phyloP scores from a whole-genome alignment of 225 moss, liverwort and hornwort species.

The Takakia lepidozioides region DNA sequence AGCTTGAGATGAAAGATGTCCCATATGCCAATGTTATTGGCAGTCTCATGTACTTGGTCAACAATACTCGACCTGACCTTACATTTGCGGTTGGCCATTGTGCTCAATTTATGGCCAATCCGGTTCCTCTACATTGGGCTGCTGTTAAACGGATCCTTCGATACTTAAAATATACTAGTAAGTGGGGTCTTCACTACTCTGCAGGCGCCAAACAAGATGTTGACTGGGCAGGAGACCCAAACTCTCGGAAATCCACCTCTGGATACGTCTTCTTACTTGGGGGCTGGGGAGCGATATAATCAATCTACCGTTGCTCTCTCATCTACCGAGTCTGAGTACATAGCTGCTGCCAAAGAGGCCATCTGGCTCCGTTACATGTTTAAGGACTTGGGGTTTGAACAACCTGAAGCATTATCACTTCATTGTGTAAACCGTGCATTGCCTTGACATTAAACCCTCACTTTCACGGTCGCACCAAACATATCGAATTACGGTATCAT shows the following conservation, averaged over 20 bases:
- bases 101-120: constrained; percentile 5
- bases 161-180: neutral
- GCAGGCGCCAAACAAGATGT: neutral
- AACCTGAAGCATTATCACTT: neutral
- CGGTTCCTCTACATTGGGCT: constrained; percentile 1
- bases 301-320: constrained; percentile 3
- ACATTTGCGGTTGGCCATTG: neutral
- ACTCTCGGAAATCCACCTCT: neutral
- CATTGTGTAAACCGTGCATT: neutral
- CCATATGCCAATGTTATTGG: constrained; percentile 3
- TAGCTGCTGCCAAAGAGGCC: constrained; percentile 3
- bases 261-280: neutral
- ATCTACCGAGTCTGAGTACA: neutral
- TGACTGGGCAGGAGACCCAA: constrained; percentile 3
- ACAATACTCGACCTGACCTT: constrained; percentile 1
- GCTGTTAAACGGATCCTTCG: neutral
- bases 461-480: constrained; percentile 1
- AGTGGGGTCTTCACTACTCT: neutral
- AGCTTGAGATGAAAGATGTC: neutral
- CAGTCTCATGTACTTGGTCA: constrained; percentile 2
- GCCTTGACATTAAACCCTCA: neutral
- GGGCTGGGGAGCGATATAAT: neutral
- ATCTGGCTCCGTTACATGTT: neutral
- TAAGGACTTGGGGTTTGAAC: neutral
- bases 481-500: constrained; percentile 2